Evolutionary conservation across 2,329 filamentous ascomycete species (phyloP), one percentile per base, ranked within the genome.

Genomic region (Colletotrichum lindemuthianum): DNA sequence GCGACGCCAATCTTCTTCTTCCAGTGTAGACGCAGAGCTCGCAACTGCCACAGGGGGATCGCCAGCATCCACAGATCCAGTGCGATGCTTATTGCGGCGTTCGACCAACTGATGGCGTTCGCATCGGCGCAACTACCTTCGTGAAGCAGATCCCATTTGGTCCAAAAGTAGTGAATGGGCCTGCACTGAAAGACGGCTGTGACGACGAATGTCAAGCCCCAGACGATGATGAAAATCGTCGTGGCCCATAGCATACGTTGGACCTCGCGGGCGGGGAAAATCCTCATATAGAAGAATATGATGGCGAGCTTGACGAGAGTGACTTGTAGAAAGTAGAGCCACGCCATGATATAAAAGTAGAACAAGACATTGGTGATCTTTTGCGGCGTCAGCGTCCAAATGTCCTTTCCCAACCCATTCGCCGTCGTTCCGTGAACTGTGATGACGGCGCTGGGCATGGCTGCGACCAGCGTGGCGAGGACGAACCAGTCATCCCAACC

Each of bases 141-240:
- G 45, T 79, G 76, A 63, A 79, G 69, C 2, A 78, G 80, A 45
- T 83, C 80, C 84, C 84, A 87, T n/a, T 72, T 72, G 0, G 72
- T 77, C 85, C 85, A 88, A 68, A 81, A 82, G 60, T 76, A 80
- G 8, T 69, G 70, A 34, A 86, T 73, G 0, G 84, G 84, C 15
- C 63, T 71, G 72, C 84, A 86, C 63, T 83, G 78, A 52, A 84
- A 81, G 10, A 82, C 69, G 8, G 73, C 76, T 2, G 76, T 70
- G 5, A 83, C 47, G 36, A 78, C 66, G 61, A 81, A 84, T 1
- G 70, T 67, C 16, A 78, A 4, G 4, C 79, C 78, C 65, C 73
- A 79, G 0, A 74, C 8, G 1, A 72, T 43, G 59, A 75, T 77
- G 61, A 81, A 71, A 37, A 67, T 70, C 37, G 82, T 69, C 0